These are phyloP conservation scores for Neckera pumila DNA, from an alignment of 225 moss, liverwort and hornwort species.

Conservation along the genomic window DNA sequence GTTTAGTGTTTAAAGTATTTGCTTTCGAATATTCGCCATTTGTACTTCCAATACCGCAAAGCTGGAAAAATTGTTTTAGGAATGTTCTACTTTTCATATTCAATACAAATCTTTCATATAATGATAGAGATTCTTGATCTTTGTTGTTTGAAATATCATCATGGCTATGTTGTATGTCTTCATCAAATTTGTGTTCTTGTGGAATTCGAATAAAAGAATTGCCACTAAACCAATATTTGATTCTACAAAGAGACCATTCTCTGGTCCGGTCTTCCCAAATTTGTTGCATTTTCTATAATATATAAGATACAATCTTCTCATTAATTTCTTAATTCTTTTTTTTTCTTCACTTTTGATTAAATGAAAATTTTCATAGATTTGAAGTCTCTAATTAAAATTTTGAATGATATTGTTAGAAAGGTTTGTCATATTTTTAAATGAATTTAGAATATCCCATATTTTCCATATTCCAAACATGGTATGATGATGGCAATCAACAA, in stretches of 20 bases:
- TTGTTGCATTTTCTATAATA: not conserved
- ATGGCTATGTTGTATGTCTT: not conserved
- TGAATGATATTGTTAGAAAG: too few species aligned
- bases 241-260: not conserved
- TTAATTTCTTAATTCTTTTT: too few species aligned
- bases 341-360: not conserved
- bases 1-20: constrained; percentile 12
- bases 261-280: not conserved
- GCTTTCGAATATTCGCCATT: not conserved
- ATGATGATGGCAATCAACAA: not conserved
- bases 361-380: not conserved
- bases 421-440: not conserved
- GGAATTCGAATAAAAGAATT: not conserved
- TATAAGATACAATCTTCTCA: not conserved
- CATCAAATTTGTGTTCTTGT: not conserved
- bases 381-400: not conserved
- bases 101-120: not conserved
- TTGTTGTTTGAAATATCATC: not conserved
- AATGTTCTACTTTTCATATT: not conserved
- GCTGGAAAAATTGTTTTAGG: not conserved
- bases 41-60: not conserved
- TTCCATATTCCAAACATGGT: not conserved
- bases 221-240: not conserved
- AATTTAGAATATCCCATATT: not conserved
- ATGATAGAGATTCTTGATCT: not conserved